Evolutionary conservation across 2,329 filamentous ascomycete genomes (phyloP).

Genomic region (Ophiosphaerella korrae): DNA sequence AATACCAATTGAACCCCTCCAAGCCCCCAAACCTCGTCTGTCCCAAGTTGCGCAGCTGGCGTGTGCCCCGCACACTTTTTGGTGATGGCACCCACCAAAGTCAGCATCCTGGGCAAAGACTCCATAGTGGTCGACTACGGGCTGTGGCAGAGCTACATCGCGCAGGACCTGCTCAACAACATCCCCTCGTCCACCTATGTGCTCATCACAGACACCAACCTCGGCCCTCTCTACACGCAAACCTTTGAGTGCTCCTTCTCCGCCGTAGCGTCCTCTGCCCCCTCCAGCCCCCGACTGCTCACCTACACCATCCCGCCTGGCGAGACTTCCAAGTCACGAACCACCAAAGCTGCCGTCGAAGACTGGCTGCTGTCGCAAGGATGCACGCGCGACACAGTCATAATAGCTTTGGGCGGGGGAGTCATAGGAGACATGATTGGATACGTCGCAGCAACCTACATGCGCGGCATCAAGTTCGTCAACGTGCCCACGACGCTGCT

Average conservation of each 20-base stretch:
- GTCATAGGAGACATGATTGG: constrained; percentile 99
- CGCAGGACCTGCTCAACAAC: constrained; percentile 77
- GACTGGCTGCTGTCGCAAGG: constrained; percentile 93
- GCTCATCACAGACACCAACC: constrained; percentile 94
- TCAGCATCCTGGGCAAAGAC: constrained; percentile 85
- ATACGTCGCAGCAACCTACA: constrained; percentile 96
- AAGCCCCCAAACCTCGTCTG: not conserved
- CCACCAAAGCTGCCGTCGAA: constrained; percentile 93
- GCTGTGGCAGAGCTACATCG: constrained; percentile 83
- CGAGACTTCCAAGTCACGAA: constrained; percentile 89
- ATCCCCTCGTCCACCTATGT: constrained; percentile 89
- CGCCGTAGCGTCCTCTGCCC: constrained; percentile 51
- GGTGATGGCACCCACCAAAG: constrained; percentile 54
- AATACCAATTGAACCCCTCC: constrained; percentile 5
- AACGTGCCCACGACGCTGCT: constrained; percentile 95
- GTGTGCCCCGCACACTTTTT: constrained; percentile 16
- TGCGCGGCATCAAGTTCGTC: constrained; percentile 94
- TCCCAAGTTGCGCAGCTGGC: constrained; percentile 2
- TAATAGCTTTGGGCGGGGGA: constrained; percentile 92
- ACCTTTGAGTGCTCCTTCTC: constrained; percentile 72
- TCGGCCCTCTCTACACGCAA: constrained; percentile 80
- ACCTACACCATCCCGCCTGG: constrained; percentile 91
- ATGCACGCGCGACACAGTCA: constrained; percentile 93
- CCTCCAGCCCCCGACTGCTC: constrained; percentile 69
- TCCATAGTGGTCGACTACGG: constrained; percentile 91